phyloP scores from a whole-genome alignment of 352 stramenopile genomes.

The Albugo laibachii region DNA sequence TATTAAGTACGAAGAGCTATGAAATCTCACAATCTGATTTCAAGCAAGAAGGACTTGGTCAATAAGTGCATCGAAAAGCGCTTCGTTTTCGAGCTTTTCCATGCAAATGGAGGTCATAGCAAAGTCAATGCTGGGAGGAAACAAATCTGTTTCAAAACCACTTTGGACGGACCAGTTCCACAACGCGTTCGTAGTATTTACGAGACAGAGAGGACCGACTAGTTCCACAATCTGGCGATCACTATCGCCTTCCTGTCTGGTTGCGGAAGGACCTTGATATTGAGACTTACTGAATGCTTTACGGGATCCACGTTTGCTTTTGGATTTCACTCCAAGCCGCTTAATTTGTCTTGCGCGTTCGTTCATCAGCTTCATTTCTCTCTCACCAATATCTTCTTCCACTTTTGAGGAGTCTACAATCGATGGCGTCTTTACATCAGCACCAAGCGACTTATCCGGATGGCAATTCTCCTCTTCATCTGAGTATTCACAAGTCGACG shows the following conservation, averaged over 20 bases:
- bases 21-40: no score
- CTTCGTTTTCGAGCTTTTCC: no score
- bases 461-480: conserved; percentile 14
- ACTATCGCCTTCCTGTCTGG: no score
- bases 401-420: no score
- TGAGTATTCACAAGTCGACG: conserved; percentile 16
- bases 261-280: background rate
- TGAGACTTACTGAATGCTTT: conserved; percentile 1
- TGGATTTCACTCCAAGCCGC: conserved; percentile 1
- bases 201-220: conserved; percentile 6
- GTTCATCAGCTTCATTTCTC: conserved; percentile 17
- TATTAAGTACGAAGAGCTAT: no score
- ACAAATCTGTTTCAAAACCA: conserved; percentile 3
- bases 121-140: no score
- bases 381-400: conserved; percentile 13
- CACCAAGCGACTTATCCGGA: no score
- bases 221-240: conserved; percentile 1
- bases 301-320: background rate
- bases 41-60: no score
- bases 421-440: no score
- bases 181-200: conserved; percentile 13
- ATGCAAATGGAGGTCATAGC: no score
- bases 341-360: conserved; percentile 17
- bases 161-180: conserved; percentile 19
- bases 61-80: no score